Percentiles rank a stretch among this genome's conserved stretches.
Evolutionary conservation across 352 stramenopile genomes (phyloP).

Genomic region (Thalassiosira oceanica): DNA sequence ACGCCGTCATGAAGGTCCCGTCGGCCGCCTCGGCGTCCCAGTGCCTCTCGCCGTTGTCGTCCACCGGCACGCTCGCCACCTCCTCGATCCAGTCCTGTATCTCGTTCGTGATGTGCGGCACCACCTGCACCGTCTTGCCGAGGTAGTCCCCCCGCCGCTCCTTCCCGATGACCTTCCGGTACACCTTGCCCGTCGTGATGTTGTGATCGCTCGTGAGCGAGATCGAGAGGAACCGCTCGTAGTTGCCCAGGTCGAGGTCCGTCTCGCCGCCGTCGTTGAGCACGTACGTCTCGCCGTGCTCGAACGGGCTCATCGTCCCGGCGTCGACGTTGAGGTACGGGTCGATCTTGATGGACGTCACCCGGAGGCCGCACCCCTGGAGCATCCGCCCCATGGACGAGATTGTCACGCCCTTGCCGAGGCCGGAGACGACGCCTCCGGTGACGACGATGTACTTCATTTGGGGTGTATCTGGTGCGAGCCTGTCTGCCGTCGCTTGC

Average conservation of each 20-base stretch:
- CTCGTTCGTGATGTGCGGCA: slow-evolving; percentile 84
- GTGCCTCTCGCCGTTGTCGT: slow-evolving; percentile 74
- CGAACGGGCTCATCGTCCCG: slow-evolving; percentile 93
- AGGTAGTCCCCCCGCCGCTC: slow-evolving; percentile 96
- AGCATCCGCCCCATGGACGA: slow-evolving; percentile 96
- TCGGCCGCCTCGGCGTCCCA: slow-evolving; percentile 42
- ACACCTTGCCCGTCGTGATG: slow-evolving; percentile 99
- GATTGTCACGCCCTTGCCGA: slow-evolving; percentile 92
- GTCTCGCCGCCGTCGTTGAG: slow-evolving; percentile 95
- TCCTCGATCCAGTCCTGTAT: slow-evolving; percentile 97
- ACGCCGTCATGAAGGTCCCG: slow-evolving; percentile 44
- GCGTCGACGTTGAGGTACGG: slow-evolving; percentile 91
- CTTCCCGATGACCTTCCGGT: slow-evolving; percentile 93
- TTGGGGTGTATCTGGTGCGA: too few relatives aligned
- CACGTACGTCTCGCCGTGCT: slow-evolving; percentile 86
- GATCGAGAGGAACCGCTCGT: slow-evolving; percentile 96
- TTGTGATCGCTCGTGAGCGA: slow-evolving; percentile 95
- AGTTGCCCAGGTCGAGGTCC: slow-evolving; percentile 98
- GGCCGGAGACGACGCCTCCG: slow-evolving; percentile 91
- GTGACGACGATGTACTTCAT: slow-evolving; percentile 97
- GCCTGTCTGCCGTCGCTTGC: too few relatives aligned
- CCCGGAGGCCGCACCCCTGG: slow-evolving; percentile 91
- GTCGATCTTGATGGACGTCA: slow-evolving; percentile 96
- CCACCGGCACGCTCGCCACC: slow-evolving; percentile 93
- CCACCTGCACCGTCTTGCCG: slow-evolving; percentile 97